Evolutionary conservation across 2,329 filamentous ascomycete genomes (phyloP).

Genomic region (Ophiostoma fasciatum): DNA sequence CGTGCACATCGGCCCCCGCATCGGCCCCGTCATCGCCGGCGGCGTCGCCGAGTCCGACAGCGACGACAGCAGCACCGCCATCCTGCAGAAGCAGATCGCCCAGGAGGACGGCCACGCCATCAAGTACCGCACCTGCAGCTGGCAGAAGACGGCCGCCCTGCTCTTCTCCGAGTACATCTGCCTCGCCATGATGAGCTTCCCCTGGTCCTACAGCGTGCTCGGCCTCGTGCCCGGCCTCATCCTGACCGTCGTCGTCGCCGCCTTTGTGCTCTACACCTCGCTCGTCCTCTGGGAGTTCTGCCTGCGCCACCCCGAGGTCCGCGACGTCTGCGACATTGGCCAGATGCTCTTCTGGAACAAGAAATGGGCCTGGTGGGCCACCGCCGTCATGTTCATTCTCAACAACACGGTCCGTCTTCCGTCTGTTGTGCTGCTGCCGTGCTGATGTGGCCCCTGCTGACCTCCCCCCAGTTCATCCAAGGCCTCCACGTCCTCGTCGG

Average conservation of each 20-base stretch:
- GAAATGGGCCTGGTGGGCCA: slow-evolving; percentile 53
- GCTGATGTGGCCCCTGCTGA: not conserved
- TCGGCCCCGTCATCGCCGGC: slow-evolving; percentile 29
- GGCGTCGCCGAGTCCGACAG: slow-evolving; percentile 23
- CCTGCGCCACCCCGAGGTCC: slow-evolving; percentile 74
- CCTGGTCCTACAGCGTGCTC: slow-evolving; percentile 78
- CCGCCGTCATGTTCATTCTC: slow-evolving; percentile 75
- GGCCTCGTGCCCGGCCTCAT: slow-evolving; percentile 80
- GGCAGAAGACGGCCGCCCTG: slow-evolving; percentile 84
- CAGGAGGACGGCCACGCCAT: slow-evolving; percentile 66
- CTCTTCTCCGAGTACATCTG: slow-evolving; percentile 95
- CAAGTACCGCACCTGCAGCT: slow-evolving; percentile 85
- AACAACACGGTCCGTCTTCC: slow-evolving; percentile 54
- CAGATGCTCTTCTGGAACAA: slow-evolving; percentile 86
- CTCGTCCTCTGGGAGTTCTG: slow-evolving; percentile 64
- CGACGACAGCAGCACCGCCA: slow-evolving; percentile 31
- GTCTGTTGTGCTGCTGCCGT: not conserved
- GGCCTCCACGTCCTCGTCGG: slow-evolving; percentile 72
- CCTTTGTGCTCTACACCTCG: slow-evolving; percentile 64
- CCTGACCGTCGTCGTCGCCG: slow-evolving; percentile 63
- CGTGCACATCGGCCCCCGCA: slow-evolving; percentile 35
- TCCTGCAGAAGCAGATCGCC: slow-evolving; percentile 54
- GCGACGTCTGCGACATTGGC: slow-evolving; percentile 90
- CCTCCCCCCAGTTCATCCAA: slow-evolving; percentile 50
- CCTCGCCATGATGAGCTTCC: slow-evolving; percentile 86